These are phyloP conservation scores for Botrytis medusae DNA, from an alignment of 2,329 filamentous ascomycete genomes.

Conservation along the genomic window DNA sequence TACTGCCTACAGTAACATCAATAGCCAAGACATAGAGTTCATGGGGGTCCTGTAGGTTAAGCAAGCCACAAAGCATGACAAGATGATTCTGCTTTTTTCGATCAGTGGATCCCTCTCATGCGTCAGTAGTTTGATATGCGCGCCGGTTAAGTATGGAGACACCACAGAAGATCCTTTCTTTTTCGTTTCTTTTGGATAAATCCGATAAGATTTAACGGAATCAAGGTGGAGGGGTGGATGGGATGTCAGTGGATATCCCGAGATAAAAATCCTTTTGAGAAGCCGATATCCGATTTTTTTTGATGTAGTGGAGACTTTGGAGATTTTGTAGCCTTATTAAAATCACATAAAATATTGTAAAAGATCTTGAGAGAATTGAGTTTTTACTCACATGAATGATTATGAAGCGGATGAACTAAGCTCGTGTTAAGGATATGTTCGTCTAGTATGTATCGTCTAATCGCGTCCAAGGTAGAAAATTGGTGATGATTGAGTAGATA, in stretches of 20 bases:
- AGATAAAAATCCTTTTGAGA: not conserved
- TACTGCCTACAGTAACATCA: not conserved
- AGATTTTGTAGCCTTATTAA: not conserved
- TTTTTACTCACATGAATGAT: not conserved
- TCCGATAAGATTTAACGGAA: not conserved
- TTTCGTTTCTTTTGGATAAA: not conserved
- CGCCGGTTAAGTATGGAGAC: slow-evolving; percentile 18
- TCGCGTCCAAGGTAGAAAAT: not conserved
- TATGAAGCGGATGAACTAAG: not conserved
- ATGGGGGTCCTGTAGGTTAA: not conserved
- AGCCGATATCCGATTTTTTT: slow-evolving; percentile 15
- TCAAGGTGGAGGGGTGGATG: not conserved
- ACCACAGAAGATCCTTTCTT: not conserved
- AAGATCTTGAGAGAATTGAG: not conserved
- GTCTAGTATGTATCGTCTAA: not conserved
- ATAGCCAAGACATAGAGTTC: not conserved
- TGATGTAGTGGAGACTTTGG: not conserved
- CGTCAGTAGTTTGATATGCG: slow-evolving; percentile 11
- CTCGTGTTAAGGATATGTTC: not conserved
- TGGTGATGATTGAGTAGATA: not conserved
- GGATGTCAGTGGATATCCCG: slow-evolving; percentile 9
- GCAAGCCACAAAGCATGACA: slow-evolving; percentile 17
- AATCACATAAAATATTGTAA: not conserved
- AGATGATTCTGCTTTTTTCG: slow-evolving; percentile 2
- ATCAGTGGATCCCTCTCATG: slow-evolving; percentile 17